Evolutionary conservation across 192 early-diverging fungal species (phyloP), one percentile per base, ranked within the genome.

Genomic region (Coemansia sp.): DNA sequence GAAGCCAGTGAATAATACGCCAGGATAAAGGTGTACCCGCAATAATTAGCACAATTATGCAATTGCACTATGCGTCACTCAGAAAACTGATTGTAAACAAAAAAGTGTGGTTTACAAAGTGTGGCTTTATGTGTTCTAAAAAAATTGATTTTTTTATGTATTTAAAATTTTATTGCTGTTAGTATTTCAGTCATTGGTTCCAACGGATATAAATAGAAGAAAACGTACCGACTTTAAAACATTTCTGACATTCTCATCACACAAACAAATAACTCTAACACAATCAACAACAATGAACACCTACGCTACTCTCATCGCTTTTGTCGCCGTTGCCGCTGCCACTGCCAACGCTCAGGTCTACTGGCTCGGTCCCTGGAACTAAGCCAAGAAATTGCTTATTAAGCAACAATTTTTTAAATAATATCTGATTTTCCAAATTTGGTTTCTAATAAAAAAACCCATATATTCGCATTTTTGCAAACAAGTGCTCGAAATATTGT

Each of bases 301-400:
- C 54, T 65, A 65, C 63, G 54, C 40, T 56, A 65, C 63, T 42
- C 63, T 65, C 17, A 52, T 65, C 20, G 63, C 54, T n/a, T 56
- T 65, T 17, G 63, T 65, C 63, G 40, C 54, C 3, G 55, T 18
- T 30, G 55, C 55, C 18, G 61, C 42, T 17, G 61, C 61, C 18
- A 65, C 63, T 22, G 63, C 63, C 30, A 65, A 65, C 52, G 54
- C 63, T n/a, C 63, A 65, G 54, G 52, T 48, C n/a, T 36, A 56
- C 63, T 65, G 63, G 52, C 63, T 65, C 54, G 63, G 63, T n/a
- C 63, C 63, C 65, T 67, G 56, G 65, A 40, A 56, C 45, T 57
- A 57, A 33, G 7, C 12, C 3, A 2, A 18, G 22, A 25, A 25
- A 25, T 25, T 25, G 42, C 5, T 45, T 45, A 16, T 8, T 45